These are phyloP conservation scores for Cocos nucifera DNA, from an alignment of 176 grass and related monocot species.

Conservation along the genomic window DNA sequence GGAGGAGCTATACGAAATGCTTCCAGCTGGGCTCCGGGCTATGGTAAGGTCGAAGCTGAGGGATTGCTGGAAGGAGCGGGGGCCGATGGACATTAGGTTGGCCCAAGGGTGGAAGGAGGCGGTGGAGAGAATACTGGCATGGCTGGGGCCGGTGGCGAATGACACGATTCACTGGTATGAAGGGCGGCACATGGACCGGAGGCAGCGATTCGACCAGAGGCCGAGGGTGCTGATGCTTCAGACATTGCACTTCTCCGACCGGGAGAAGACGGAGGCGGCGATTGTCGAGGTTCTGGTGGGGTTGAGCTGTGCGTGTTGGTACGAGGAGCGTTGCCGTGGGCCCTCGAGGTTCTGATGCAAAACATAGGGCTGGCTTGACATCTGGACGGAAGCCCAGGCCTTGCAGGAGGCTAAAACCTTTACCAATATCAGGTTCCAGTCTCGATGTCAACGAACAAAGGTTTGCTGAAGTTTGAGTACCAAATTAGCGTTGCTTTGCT, in stretches of 20 bases:
- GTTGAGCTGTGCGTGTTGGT: constrained; percentile 86
- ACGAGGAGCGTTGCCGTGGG: constrained; percentile 59
- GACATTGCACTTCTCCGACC: constrained; percentile 73
- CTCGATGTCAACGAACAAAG: too few species aligned
- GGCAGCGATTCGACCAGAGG: constrained; percentile 42
- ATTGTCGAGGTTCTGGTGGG: constrained; percentile 92
- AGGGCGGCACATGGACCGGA: constrained; percentile 85
- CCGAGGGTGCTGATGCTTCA: constrained; percentile 52
- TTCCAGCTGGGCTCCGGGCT: constrained; percentile 52
- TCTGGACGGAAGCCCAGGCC: too few species aligned
- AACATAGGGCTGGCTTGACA: too few species aligned
- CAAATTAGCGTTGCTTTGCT: too few species aligned
- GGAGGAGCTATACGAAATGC: constrained; percentile 83
- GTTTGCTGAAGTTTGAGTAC: too few species aligned
- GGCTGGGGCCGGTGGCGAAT: constrained; percentile 71
- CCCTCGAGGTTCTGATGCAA: constrained; percentile 21
- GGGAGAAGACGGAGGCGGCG: constrained; percentile 75
- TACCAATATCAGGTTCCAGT: too few species aligned
- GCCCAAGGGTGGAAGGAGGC: constrained; percentile 84
- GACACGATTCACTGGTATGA: constrained; percentile 71
- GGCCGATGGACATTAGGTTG: constrained; percentile 46
- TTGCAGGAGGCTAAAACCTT: too few species aligned
- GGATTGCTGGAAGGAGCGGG: constrained; percentile 71
- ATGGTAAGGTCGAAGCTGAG: constrained; percentile 75
- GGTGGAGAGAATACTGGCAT: constrained; percentile 50